Conservation (phyloP, 352 stramenopile species). For the Globisporangium irregulare region DNA sequence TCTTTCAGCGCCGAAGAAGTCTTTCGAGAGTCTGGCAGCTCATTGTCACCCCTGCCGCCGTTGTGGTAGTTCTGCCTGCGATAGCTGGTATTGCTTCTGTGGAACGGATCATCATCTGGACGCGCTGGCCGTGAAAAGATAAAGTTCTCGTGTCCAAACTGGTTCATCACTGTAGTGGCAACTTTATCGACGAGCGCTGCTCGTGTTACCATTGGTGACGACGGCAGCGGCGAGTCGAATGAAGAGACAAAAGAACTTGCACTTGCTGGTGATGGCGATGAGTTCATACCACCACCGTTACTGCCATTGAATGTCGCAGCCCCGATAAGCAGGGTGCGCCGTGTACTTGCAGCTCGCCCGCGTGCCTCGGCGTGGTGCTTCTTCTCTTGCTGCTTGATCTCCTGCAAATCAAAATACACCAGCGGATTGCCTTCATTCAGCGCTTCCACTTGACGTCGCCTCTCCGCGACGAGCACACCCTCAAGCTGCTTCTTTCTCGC, state of each 20-base stretch:
- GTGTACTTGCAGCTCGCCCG: conserved; percentile 21
- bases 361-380: conserved; percentile 23
- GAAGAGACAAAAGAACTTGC: background rate
- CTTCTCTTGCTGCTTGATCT: conserved; percentile 28
- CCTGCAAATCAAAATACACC: conserved; percentile 47
- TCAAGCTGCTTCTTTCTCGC: conserved; percentile 31
- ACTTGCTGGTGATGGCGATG: background rate
- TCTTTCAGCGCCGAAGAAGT: background rate
- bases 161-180: conserved; percentile 34
- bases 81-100: background rate
- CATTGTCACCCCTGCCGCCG: background rate
- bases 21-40: background rate
- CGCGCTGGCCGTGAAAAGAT: conserved; percentile 51
- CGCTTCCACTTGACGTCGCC: conserved; percentile 23
- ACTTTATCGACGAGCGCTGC: conserved; percentile 13
- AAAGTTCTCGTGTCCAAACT: conserved; percentile 65
- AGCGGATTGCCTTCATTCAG: conserved; percentile 67
- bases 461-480: conserved; percentile 33
- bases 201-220: background rate
- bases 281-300: background rate
- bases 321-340: conserved; percentile 21
- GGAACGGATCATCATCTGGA: background rate
- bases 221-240: conserved; percentile 15
- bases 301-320: background rate
- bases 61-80: background rate